Conservation (phyloP, 495 filamentous ascomycete genomes). For the Tuber indicum region DNA sequence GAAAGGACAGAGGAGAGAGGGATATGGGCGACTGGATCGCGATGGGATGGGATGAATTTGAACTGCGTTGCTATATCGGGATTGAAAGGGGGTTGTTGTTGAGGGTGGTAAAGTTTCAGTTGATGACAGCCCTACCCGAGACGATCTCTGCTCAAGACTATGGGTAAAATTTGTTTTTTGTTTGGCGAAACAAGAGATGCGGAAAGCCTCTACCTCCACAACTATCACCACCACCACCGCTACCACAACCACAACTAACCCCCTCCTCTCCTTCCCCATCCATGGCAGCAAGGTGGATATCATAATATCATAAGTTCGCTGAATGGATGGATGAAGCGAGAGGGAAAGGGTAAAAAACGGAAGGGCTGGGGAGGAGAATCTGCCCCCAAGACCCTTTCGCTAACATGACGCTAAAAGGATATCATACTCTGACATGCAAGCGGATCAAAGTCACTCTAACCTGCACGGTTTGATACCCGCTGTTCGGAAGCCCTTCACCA, state of each 20-base stretch:
- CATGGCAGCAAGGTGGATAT: not conserved
- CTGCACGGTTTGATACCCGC: not conserved
- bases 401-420: not conserved
- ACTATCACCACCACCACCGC: not conserved
- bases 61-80: not conserved
- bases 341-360: not conserved
- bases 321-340: not conserved
- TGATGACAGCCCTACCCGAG: slow-evolving; percentile 5
- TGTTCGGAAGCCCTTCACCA: not conserved
- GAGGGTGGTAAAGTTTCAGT: slow-evolving; percentile 3
- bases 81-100: not conserved
- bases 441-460: not conserved
- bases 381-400: not conserved
- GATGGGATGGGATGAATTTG: slow-evolving; percentile 1
- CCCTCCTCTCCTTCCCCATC: not conserved
- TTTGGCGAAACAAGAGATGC: not conserved
- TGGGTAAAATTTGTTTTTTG: slow-evolving; percentile 2
- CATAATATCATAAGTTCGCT: not conserved
- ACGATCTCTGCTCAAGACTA: not conserved
- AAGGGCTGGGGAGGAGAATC: not conserved
- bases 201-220: not conserved
- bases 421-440: not conserved
- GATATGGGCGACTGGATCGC: not conserved
- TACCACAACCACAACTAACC: not conserved
- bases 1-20: not conserved